Base-by-base conservation (phyloP, 345 rosid genomes). In the Lumnitzera racemosa region DNA sequence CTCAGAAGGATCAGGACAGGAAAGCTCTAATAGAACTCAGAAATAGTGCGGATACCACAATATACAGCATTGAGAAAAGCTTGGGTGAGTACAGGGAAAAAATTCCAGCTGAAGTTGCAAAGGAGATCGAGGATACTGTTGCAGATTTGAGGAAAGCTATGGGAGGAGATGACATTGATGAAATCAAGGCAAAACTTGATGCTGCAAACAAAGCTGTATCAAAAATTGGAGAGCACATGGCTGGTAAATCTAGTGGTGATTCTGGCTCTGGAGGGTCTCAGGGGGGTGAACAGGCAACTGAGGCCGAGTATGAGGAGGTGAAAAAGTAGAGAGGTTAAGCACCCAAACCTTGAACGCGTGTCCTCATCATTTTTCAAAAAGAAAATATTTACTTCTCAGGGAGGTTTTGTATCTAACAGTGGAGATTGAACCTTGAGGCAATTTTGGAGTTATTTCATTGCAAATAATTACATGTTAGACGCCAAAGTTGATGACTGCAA, bases 1-100 rank as follows among this genome's bases (percentile, higher is more conserved):
- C 96, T 15, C 96, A 84, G 78, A 88, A 66, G 66, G 98, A 88
- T 58, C 73, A 88, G 49, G 88, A 84, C 60, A 88, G 81, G 70
- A 73, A 73, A n/a, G 64, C 70, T 13, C 51, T 73, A 53, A 68
- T 73, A 14, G 77, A 73, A n/a, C 53, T 65, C 2, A 68, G 52
- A 49, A 73, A 73, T 24, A 68, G 56, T 15, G 77, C 77, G 1
- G 77, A 73, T 60, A 73, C 73, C 43, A 73, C 73, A 0, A 56
- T 53, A 1, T 73, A 73, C 63, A 73, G 73, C 67, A 58, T 68
- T 11, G 77, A 73, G 63, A 73, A 73, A 59, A 73, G 77, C 58
- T 49, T 73, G 61, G 47, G 36, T 15, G 77, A 73, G 64, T 73
- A 73, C 48, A 64, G 70, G 49, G 77, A 73, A 16, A 73, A 73